These are phyloP conservation scores for Aspergillus cejpii DNA, from an alignment of 2,329 filamentous ascomycete species.

Conservation along the genomic window DNA sequence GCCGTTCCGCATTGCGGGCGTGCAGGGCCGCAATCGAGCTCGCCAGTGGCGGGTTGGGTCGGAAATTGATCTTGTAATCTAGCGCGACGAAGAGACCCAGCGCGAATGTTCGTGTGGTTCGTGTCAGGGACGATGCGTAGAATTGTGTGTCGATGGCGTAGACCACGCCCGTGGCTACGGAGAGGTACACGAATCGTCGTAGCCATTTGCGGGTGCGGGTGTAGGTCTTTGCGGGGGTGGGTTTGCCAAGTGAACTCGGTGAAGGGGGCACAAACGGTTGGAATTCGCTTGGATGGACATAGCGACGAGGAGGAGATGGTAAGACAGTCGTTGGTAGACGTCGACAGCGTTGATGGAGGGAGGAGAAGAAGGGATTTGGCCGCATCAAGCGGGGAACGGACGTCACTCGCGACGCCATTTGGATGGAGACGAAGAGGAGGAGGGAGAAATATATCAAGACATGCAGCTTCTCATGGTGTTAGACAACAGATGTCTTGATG, in stretches of 20 bases:
- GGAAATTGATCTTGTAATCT: constrained; percentile 97
- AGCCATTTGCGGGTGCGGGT: constrained; percentile 64
- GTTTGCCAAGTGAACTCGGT: constrained; percentile 68
- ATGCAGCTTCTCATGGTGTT: neutral
- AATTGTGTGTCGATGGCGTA: constrained; percentile 66
- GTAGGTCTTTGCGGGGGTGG: constrained; percentile 64
- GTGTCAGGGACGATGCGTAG: constrained; percentile 71
- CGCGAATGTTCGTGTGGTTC: constrained; percentile 74
- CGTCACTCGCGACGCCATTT: constrained; percentile 10
- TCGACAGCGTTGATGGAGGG: constrained; percentile 2
- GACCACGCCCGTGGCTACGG: constrained; percentile 52
- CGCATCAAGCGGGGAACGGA: constrained; percentile 5
- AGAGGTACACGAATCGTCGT: constrained; percentile 62
- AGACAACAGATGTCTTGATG: neutral
- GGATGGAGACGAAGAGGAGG: neutral
- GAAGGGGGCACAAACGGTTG: constrained; percentile 67
- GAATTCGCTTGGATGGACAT: constrained; percentile 44
- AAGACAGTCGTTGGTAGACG: constrained; percentile 1
- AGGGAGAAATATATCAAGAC: neutral
- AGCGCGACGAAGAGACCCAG: constrained; percentile 72
- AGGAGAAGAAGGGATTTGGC: constrained; percentile 1
- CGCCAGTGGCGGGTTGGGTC: constrained; percentile 66
- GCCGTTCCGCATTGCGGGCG: constrained; percentile 69
- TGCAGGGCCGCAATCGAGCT: constrained; percentile 72
- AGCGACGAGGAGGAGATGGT: neutral